These are phyloP conservation scores for Myotisia sp. DNA, from an alignment of 2,329 filamentous ascomycete species.

Conservation along the genomic window DNA sequence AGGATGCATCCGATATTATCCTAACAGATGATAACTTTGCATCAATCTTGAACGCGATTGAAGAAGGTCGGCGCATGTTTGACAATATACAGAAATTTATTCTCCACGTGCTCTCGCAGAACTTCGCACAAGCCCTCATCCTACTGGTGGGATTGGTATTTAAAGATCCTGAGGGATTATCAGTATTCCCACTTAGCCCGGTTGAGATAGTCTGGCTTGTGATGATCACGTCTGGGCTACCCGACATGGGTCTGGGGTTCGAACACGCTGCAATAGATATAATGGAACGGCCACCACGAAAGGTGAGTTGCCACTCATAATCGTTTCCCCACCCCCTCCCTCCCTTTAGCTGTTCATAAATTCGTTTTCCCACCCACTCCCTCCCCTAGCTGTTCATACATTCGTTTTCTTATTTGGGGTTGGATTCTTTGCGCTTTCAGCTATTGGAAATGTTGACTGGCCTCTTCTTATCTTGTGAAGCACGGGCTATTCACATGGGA, in stretches of 20 bases:
- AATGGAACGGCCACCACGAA: slow-evolving; percentile 64
- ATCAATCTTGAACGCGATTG: slow-evolving; percentile 67
- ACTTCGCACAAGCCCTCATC: slow-evolving; percentile 69
- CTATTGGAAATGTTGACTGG: background rate
- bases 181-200: slow-evolving; percentile 72
- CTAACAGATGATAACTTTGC: slow-evolving; percentile 43
- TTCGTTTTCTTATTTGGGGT: background rate
- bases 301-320: too few relatives aligned
- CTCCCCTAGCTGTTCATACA: background rate
- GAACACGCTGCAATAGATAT: slow-evolving; percentile 62
- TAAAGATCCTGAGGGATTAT: slow-evolving; percentile 54
- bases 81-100: slow-evolving; percentile 86
- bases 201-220: slow-evolving; percentile 89
- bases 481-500: slow-evolving; percentile 62
- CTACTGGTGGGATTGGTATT: slow-evolving; percentile 70
- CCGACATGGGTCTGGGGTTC: slow-evolving; percentile 73
- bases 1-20: slow-evolving; percentile 46
- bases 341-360: background rate
- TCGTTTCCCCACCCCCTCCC: background rate
- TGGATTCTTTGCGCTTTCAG: too few relatives aligned
- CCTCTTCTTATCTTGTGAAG: too few relatives aligned
- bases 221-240: slow-evolving; percentile 76
- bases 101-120: slow-evolving; percentile 62
- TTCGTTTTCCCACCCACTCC: background rate
- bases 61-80: slow-evolving; percentile 71